Evolutionary conservation across 2,329 filamentous ascomycete species (phyloP), one percentile per base, ranked within the genome.

Genomic region (Penicillium hordei): DNA sequence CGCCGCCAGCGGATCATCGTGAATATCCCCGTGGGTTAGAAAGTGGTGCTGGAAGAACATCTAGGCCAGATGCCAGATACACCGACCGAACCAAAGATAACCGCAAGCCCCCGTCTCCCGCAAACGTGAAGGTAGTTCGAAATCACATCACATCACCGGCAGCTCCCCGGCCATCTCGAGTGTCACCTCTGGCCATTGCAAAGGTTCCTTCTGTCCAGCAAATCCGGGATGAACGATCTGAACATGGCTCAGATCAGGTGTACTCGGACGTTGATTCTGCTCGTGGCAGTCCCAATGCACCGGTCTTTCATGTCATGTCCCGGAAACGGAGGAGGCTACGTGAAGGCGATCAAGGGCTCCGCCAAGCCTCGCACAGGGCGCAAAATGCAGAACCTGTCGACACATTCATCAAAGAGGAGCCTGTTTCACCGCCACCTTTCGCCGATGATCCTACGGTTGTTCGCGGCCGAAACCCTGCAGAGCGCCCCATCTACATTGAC

Each of bases 131-230:
- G 52, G 78, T 93, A 57, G 81, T 93, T 66, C 86, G 86, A 69
- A 87, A 86, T 65, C 88, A 92, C 70, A 87, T 93, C 67, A 84
- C 87, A 50, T 87, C 86, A 36, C 89, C 88, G 42, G 77, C 88
- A 69, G 90, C 90, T 51, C 89, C 90, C 27, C 89, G 90, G 68
- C 89, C 90, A 52, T 86, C 87, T 48, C 88, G 90, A 69, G 86
- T 86, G 25, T 84, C 84, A 27, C 82, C 83, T 46, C 73, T 86
- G 60, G 80, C 83, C 56, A 76, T 79, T 44, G 72, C 80, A 55
- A 84, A 83, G 69, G 74, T 78, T 52, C 76, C 81, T 59, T 72
- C 76, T 49, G 68, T 82, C 64, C 85, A 62, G 81, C 89, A 72
- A 78, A 82, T 62, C 70, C 88, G 76, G 78, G 83, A 65, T 75